A percentile compares a stretch with the other conserved stretches of the same genome.
Conservation (phyloP, 331 rosid species). For the Malus hybrid region DNA sequence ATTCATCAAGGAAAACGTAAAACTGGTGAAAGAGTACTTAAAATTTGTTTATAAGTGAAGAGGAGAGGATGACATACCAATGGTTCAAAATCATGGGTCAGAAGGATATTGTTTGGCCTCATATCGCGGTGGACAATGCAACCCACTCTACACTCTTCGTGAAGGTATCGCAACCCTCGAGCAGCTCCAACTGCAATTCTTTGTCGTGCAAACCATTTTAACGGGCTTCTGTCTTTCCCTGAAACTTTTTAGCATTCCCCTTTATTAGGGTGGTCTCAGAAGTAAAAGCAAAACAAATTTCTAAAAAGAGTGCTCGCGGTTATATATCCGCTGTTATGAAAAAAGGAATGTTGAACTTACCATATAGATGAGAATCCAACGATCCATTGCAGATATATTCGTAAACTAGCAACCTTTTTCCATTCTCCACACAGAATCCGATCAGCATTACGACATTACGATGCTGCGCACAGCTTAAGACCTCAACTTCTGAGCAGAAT, state of each 20-base stretch:
- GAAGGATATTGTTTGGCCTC: constrained; percentile 93
- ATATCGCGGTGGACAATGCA: constrained; percentile 95
- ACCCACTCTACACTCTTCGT: constrained; percentile 97
- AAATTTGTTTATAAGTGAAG: neutral
- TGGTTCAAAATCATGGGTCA: constrained; percentile 97
- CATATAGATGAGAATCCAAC: constrained; percentile 79
- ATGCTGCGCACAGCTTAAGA: constrained; percentile 94
- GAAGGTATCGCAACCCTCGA: constrained; percentile 94
- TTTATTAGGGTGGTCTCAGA: neutral
- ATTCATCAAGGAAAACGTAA: neutral
- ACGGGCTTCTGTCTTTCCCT: constrained; percentile 45
- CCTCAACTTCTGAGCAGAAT: constrained; percentile 95
- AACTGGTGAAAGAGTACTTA: neutral
- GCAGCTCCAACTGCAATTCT: constrained; percentile 93
- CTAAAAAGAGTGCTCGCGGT: neutral
- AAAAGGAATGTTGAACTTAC: constrained; percentile 26
- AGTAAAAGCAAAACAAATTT: neutral
- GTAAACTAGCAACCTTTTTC: constrained; percentile 84
- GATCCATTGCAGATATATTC: constrained; percentile 91
- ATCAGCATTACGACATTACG: constrained; percentile 92
- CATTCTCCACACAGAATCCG: constrained; percentile 87
- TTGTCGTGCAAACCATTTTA: constrained; percentile 82
- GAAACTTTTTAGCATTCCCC: constrained; percentile 20
- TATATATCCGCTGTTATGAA: neutral
- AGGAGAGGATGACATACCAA: constrained; percentile 45